Evolutionary conservation across 192 early-diverging fungal genomes (phyloP).

Genomic region (Dispira simplex): DNA sequence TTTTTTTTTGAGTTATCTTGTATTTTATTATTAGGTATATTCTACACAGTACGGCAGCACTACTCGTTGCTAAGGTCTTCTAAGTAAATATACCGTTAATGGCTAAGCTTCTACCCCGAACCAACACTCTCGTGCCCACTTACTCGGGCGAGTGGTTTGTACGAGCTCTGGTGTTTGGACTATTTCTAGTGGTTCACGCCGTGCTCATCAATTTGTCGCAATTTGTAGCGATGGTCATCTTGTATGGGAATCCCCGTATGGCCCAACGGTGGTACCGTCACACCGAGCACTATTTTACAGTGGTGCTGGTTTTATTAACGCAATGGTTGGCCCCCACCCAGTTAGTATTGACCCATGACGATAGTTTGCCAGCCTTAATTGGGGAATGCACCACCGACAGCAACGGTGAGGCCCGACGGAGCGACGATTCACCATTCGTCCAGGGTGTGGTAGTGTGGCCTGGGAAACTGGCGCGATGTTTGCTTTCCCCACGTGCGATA

Average conservation of each 20-base stretch:
- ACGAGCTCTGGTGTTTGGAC: slow-evolving; percentile 14
- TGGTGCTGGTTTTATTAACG: slow-evolving; percentile 20
- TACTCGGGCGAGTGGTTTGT: slow-evolving; percentile 14
- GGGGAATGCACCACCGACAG: slow-evolving; percentile 11
- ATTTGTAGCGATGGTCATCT: slow-evolving; percentile 19
- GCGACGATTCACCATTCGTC: slow-evolving; percentile 18
- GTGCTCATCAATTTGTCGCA: slow-evolving; percentile 25
- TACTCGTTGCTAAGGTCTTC: too few relatives aligned
- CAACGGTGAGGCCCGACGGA: not conserved
- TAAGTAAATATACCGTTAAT: too few relatives aligned
- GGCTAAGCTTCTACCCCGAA: too few relatives aligned
- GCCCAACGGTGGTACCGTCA: slow-evolving; percentile 31
- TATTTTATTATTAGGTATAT: too few relatives aligned
- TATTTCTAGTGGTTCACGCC: slow-evolving; percentile 24
- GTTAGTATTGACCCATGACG: slow-evolving; percentile 29
- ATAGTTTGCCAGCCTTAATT: slow-evolving; percentile 17
- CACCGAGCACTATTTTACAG: slow-evolving; percentile 28
- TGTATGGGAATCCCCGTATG: slow-evolving; percentile 12
- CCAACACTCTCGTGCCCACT: not conserved
- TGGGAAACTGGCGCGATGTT: slow-evolving; percentile 29
- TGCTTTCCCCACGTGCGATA: slow-evolving; percentile 11
- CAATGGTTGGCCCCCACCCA: slow-evolving; percentile 26
- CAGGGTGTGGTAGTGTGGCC: slow-evolving; percentile 27
- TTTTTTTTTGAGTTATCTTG: too few relatives aligned
- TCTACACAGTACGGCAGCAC: too few relatives aligned